phyloP scores from a whole-genome alignment of 768 basidiomycete genomes.

The Neoboletus magnificus region DNA sequence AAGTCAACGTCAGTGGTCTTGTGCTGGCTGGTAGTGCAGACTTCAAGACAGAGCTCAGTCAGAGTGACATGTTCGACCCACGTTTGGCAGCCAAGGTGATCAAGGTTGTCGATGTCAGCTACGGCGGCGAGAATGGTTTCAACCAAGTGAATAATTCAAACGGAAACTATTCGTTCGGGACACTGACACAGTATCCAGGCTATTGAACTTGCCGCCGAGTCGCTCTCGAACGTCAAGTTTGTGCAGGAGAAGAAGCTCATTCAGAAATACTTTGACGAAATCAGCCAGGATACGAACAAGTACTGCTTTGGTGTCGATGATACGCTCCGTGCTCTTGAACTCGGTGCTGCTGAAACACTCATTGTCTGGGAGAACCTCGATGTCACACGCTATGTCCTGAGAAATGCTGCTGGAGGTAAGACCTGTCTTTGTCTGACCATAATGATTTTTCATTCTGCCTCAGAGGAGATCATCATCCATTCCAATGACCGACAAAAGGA shows the following conservation, averaged over 20 bases:
- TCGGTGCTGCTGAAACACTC: slow-evolving; percentile 94
- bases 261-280: slow-evolving; percentile 98
- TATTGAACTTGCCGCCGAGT: slow-evolving; percentile 94
- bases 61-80: slow-evolving; percentile 94
- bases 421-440: slow-evolving; percentile 10
- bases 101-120: slow-evolving; percentile 98
- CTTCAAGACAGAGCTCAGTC: slow-evolving; percentile 97
- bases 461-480: slow-evolving; percentile 84
- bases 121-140: slow-evolving; percentile 98
- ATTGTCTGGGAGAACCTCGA: slow-evolving; percentile 99
- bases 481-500: slow-evolving; percentile 87
- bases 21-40: slow-evolving; percentile 97
- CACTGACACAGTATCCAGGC: slow-evolving; percentile 48
- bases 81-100: slow-evolving; percentile 88
- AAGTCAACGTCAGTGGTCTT: slow-evolving; percentile 95
- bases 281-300: slow-evolving; percentile 93
- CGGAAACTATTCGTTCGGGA: not conserved
- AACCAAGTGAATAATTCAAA: slow-evolving; percentile 69
- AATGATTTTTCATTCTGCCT: slow-evolving; percentile 1
- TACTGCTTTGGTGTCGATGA: slow-evolving; percentile 99
- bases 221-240: slow-evolving; percentile 97
- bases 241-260: slow-evolving; percentile 99
- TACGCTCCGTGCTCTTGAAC: slow-evolving; percentile 92
- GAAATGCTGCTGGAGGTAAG: slow-evolving; percentile 87
- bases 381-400: slow-evolving; percentile 79